Evolutionary conservation across 2,329 filamentous ascomycete species (phyloP).

Genomic region (Tolypocladium paradoxum): DNA sequence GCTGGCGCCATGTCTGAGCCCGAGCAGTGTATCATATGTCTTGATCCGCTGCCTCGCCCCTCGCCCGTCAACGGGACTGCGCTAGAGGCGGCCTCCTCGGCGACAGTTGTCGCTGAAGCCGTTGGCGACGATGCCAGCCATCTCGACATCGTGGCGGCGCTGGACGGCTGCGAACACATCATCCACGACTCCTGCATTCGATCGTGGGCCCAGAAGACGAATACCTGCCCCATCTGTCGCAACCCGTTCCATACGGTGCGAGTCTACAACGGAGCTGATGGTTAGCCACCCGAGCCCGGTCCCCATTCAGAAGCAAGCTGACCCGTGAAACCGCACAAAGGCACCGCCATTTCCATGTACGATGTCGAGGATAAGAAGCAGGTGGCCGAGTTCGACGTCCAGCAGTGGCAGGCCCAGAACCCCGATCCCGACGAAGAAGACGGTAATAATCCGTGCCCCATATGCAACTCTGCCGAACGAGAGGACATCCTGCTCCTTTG

Average conservation of each 20-base stretch:
- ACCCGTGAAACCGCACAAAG: constrained; percentile 21
- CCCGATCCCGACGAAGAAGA: constrained; percentile 59
- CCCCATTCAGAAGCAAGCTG: not conserved
- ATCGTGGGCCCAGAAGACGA: constrained; percentile 92
- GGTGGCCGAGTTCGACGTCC: constrained; percentile 78
- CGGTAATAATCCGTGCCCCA: constrained; percentile 61
- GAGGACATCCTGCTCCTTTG: constrained; percentile 82
- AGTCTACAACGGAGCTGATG: constrained; percentile 68
- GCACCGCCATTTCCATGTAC: constrained; percentile 46
- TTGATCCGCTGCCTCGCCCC: constrained; percentile 43
- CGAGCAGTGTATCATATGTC: constrained; percentile 62
- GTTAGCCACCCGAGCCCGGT: constrained; percentile 29
- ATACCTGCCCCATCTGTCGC: constrained; percentile 95
- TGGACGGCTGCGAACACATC: constrained; percentile 76
- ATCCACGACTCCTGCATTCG: constrained; percentile 87
- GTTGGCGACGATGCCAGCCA: constrained; percentile 19
- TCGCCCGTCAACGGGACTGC: constrained; percentile 15
- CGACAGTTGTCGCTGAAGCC: constrained; percentile 4
- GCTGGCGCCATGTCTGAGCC: constrained; percentile 38
- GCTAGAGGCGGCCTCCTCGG: constrained; percentile 6
- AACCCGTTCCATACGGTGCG: constrained; percentile 84
- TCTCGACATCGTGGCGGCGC: constrained; percentile 42
- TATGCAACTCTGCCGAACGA: constrained; percentile 72
- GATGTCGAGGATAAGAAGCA: constrained; percentile 75
- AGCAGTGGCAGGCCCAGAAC: constrained; percentile 59